These are phyloP conservation scores for Hypoxylon cercidicola DNA, from an alignment of 495 filamentous ascomycete species.

Conservation along the genomic window DNA sequence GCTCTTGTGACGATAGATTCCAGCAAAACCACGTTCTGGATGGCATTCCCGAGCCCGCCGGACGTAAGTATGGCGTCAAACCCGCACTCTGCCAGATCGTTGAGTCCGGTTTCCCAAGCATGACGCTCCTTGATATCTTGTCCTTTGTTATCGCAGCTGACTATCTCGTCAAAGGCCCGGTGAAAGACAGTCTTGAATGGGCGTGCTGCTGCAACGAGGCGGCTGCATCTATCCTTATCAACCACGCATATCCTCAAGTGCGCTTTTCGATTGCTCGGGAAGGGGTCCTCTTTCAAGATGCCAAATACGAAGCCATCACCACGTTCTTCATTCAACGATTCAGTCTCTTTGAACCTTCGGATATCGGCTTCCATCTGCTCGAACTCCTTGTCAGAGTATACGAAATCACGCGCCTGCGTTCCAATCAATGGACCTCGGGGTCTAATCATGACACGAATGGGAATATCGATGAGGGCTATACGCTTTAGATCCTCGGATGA, in stretches of 20 bases:
- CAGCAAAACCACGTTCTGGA: conserved; percentile 42
- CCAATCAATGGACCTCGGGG: conserved; percentile 47
- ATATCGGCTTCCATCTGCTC: conserved; percentile 46
- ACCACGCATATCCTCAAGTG: conserved; percentile 28
- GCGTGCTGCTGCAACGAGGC: conserved; percentile 41
- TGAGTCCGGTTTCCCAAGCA: conserved; percentile 37
- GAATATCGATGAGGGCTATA: conserved; percentile 18
- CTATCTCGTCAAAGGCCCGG: conserved; percentile 55
- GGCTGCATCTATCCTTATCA: conserved; percentile 41
- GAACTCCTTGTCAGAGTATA: conserved; percentile 51
- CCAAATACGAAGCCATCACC: conserved; percentile 62
- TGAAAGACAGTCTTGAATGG: conserved; percentile 51
- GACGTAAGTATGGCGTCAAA: conserved; percentile 56
- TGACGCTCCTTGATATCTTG: conserved; percentile 4
- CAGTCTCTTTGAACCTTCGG: conserved; percentile 36
- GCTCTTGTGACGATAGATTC: conserved; percentile 39
- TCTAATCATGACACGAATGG: conserved; percentile 59
- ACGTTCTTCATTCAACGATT: conserved; percentile 34
- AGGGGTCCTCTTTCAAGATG: conserved; percentile 38
- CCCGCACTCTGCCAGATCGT: conserved; percentile 40
- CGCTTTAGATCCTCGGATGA: conserved; percentile 32
- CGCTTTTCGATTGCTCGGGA: not conserved
- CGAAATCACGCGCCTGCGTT: conserved; percentile 45
- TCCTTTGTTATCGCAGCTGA: conserved; percentile 29
- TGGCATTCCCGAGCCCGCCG: conserved; percentile 50